A percentile compares a stretch with the other conserved stretches of the same genome.
Conservation (phyloP, 2,329 filamentous ascomycete species). For the Aphanocladium album region DNA sequence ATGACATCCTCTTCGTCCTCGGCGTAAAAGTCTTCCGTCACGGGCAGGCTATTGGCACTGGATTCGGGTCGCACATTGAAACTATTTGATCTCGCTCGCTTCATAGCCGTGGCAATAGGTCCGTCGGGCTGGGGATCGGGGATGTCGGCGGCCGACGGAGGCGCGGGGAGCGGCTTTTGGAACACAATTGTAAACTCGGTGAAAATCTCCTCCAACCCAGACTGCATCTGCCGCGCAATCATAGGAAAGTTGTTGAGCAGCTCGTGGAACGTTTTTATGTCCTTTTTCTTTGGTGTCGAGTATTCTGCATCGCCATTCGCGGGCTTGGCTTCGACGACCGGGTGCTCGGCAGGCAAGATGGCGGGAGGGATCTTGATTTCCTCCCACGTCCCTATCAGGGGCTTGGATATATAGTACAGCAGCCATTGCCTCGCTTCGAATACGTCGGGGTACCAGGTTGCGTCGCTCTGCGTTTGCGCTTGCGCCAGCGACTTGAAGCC, state of each 20-base stretch:
- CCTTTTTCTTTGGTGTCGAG: constrained; percentile 63
- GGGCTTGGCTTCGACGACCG: constrained; percentile 31
- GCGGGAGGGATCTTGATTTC: constrained; percentile 68
- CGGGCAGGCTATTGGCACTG: constrained; percentile 34
- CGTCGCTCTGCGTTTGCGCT: constrained; percentile 77
- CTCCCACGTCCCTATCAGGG: constrained; percentile 79
- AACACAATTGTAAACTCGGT: constrained; percentile 83
- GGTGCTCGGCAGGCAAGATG: constrained; percentile 43
- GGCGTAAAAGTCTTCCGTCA: constrained; percentile 63
- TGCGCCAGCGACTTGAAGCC: constrained; percentile 91
- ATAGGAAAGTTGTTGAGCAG: constrained; percentile 87
- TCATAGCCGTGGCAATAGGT: constrained; percentile 50
- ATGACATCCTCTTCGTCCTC: constrained; percentile 91
- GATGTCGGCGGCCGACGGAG: constrained; percentile 57
- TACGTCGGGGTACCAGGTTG: constrained; percentile 83
- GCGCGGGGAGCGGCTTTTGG: constrained; percentile 76
- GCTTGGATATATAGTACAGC: constrained; percentile 90
- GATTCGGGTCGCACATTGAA: constrained; percentile 25
- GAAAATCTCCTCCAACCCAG: constrained; percentile 82
- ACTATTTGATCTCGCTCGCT: constrained; percentile 50
- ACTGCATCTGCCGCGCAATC: constrained; percentile 94
- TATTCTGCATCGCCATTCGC: constrained; percentile 38
- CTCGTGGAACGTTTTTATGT: constrained; percentile 86
- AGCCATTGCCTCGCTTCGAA: constrained; percentile 91
- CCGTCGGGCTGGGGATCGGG: constrained; percentile 55